A percentile compares a stretch with the other conserved stretches of the same genome.
These are phyloP conservation scores for Lactarius indigo DNA, from an alignment of 768 basidiomycete genomes.

Conservation along the genomic window DNA sequence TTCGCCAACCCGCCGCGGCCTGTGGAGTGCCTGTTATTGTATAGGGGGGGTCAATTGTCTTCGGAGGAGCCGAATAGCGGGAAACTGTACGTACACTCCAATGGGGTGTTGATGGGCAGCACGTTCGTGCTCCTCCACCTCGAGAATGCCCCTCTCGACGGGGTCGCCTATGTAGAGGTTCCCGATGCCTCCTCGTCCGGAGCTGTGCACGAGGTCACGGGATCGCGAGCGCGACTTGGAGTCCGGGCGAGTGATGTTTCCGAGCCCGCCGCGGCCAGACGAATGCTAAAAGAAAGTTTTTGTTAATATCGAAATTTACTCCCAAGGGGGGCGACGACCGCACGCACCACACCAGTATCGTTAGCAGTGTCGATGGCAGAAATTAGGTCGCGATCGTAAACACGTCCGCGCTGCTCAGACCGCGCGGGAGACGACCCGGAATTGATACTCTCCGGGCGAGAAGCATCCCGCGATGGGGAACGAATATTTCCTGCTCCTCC, in stretches of 20 bases:
- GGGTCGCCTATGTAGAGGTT: slow-evolving; percentile 44
- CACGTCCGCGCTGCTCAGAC: slow-evolving; percentile 26
- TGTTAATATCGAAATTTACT: not conserved
- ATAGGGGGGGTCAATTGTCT: not conserved
- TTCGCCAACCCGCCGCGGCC: slow-evolving; percentile 71
- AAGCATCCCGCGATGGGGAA: slow-evolving; percentile 61
- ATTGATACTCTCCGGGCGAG: slow-evolving; percentile 7
- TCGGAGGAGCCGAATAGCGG: not conserved
- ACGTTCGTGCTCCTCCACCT: slow-evolving; percentile 38
- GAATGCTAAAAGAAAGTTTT: slow-evolving; percentile 35
- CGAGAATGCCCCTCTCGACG: slow-evolving; percentile 28
- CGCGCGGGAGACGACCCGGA: not conserved
- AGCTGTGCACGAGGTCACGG: slow-evolving; percentile 45
- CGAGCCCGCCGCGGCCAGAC: slow-evolving; percentile 60
- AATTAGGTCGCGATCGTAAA: slow-evolving; percentile 32
- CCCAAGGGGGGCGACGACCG: not conserved
- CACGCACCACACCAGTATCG: slow-evolving; percentile 8
- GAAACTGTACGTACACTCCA: slow-evolving; percentile 39
- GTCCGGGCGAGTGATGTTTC: slow-evolving; percentile 44
- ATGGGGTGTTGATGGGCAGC: slow-evolving; percentile 29
- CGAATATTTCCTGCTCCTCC: slow-evolving; percentile 86
- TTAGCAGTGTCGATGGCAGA: slow-evolving; percentile 5
- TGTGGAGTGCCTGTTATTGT: slow-evolving; percentile 51
- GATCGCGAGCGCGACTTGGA: slow-evolving; percentile 46
- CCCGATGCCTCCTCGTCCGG: slow-evolving; percentile 62